A percentile compares a stretch with the other conserved stretches of the same genome.
These are phyloP conservation scores for Aegilops speltoides DNA, from an alignment of 176 grass and related monocot genomes.

Conservation along the genomic window DNA sequence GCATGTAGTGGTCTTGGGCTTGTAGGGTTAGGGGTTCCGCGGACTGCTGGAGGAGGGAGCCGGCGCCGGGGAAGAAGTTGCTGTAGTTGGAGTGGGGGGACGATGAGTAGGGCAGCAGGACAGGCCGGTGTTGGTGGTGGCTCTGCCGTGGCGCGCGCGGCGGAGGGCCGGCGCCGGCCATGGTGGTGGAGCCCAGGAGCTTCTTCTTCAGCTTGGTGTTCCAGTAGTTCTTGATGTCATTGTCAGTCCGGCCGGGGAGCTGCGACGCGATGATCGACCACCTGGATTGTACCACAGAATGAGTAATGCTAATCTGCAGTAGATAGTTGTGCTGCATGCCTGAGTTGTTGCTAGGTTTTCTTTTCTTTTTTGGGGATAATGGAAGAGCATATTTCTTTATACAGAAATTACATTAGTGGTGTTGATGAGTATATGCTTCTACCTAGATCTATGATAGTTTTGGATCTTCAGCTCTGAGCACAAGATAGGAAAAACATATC, in stretches of 20 bases:
- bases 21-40: constrained; percentile 12
- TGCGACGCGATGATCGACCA: constrained; percentile 96
- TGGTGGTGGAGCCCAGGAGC: constrained; percentile 36
- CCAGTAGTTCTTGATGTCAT: constrained; percentile 98
- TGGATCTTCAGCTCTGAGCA: not conserved
- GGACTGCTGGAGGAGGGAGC: constrained; percentile 1
- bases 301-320: no score
- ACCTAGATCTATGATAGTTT: not conserved
- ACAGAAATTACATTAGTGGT: not conserved
- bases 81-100: constrained; percentile 11
- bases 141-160: constrained; percentile 27
- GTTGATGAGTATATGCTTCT: not conserved
- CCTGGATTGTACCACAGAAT: constrained; percentile 30
- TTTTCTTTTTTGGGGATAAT: not conserved
- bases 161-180: not conserved
- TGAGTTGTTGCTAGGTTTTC: not conserved
- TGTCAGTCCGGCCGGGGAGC: constrained; percentile 82
- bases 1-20: constrained; percentile 32
- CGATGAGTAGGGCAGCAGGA: constrained; percentile 36
- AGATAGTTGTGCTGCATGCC: not conserved
- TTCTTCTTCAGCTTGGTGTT: constrained; percentile 97
- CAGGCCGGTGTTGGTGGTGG: constrained; percentile 39
- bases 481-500: not conserved
- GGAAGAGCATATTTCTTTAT: not conserved
- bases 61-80: constrained; percentile 38